phyloP scores from a whole-genome alignment of 257 asterid species.

The Salvia rosmarinus region DNA sequence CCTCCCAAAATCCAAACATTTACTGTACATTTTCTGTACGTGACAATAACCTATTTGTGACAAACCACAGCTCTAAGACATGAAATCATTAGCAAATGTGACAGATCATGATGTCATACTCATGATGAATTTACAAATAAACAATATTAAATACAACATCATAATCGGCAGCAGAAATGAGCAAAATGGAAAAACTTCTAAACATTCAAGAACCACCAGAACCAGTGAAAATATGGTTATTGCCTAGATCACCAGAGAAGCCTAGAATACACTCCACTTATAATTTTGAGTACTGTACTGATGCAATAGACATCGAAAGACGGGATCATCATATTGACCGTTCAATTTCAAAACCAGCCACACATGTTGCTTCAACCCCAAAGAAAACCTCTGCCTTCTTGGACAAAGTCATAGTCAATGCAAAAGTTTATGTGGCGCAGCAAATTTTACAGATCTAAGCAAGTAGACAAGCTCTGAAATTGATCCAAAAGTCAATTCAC shows the following conservation, averaged over 20 bases:
- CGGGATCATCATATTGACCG: no score
- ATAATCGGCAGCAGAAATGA: neutral
- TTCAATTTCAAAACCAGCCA: no score
- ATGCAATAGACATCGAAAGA: no score
- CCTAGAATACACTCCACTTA: neutral
- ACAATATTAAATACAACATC: neutral
- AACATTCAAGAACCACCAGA: neutral
- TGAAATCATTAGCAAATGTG: neutral
- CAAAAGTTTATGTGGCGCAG: neutral
- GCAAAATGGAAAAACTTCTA: neutral
- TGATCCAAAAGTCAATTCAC: neutral
- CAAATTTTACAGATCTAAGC: neutral
- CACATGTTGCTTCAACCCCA: no score
- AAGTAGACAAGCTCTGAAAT: neutral
- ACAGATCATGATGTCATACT: neutral
- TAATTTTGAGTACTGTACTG: neutral
- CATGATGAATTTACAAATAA: neutral
- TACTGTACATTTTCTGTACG: neutral
- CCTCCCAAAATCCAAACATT: neutral
- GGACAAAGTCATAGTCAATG: no score
- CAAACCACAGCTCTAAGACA: conserved; percentile 1
- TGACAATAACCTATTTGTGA: neutral
- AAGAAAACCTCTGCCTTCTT: no score
- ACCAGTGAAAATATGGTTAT: neutral
- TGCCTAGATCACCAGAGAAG: neutral